Evolutionary conservation across 2,329 filamentous ascomycete species (phyloP), one percentile per base, ranked within the genome.

Genomic region (Colletotrichum orbiculare): DNA sequence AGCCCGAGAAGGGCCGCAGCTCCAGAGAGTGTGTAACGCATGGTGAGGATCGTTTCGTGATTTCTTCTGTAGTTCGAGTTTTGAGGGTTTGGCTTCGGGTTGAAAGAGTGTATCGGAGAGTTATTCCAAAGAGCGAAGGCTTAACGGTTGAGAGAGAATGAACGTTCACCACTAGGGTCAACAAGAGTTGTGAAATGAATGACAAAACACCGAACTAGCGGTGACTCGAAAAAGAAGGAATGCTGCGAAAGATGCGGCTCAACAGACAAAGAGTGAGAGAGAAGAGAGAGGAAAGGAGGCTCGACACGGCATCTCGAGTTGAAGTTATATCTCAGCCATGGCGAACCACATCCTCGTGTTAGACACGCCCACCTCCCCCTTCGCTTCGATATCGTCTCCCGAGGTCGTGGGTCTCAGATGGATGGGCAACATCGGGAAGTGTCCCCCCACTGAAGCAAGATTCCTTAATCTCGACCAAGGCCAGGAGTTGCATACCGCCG

Each of bases 1-100:
- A 70, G 63, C 62, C 70, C 68, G 56, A 72, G 69, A 25, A 71
- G 59, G 39, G 57, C 66, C 49, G 66, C 58, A 48, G 58, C 52
- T 12, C 47, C 48, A 8, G 65, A 60, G 42, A 67, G 34, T 49
- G 58, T 42, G n/a, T 46, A 67, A 57, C 59, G 68, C 68, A 69
- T 69, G 47, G 8, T 53, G 55, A 41, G 8, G 37, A 43, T 52
- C 33, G 39, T 35, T 45, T 35, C 8, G n/a, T 9, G 34, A 12
- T n/a, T 52, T 38, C 62, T 13, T 65, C 53, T 17, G 34, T 9
- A 4, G 52, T 35, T 56, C 37, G 41, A 56, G 35, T 47, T 42
- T 33, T 42, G 25, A 25, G 25, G 38, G 38, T n/a, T 45, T 46
- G 43, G n/a, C 5, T 48, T 52, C 17, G 33, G 35, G 11, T 15